Base-by-base conservation (phyloP, 495 filamentous ascomycete species). In the Pseudoneurospora amorphoporcata region DNA sequence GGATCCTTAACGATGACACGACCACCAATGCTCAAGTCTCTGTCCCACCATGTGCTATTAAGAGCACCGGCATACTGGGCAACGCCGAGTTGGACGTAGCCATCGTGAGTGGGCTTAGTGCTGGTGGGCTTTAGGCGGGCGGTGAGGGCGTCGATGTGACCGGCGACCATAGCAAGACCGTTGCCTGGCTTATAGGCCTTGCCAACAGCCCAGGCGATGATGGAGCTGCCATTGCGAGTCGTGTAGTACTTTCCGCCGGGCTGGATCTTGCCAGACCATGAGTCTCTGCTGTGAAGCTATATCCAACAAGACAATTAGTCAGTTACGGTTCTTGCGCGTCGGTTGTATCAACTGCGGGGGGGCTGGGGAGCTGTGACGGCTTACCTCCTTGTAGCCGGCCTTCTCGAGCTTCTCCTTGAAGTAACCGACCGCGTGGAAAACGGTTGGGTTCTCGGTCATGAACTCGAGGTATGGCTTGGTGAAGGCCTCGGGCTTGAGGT, bases 1-100 rank as follows among this genome's bases (percentile, higher is more conserved):
- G 85, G 78, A 73, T 96, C 89, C 75, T 90, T 91, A 32, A 98
- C 90, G 41, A 98, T 84, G 8, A 99, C 94, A 47, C 92, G 87
- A 10, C 95, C 95, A 68, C 93, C 95, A 75, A 98, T 90, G 68
- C 91, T 90, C 47, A 99, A 86, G 82, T 99, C 95, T 17, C 95
- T 87, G 83, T 97, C 94, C 93, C 92, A 97, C 94, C 94, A 97
- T 3, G 94, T 97, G 70, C 82, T 83, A 75, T 94, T 94, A 70
- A 98, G 81, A 29, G 83, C 93, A 41, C 95, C 94, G 12, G 94
- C 95, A 78, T 98, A 99, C 0, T 92, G 95, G 4, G 95, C 95
- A 39, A 99, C 91, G 6, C 91, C 95, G 4, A 99, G 86, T 83
- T 97, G 93, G n/a, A 90, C 75, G 80, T 93, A 99, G 40, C 95